Evolutionary conservation across 2,329 filamentous ascomycete species (phyloP).

Genomic region (Tolypocladium cylindrosporum): DNA sequence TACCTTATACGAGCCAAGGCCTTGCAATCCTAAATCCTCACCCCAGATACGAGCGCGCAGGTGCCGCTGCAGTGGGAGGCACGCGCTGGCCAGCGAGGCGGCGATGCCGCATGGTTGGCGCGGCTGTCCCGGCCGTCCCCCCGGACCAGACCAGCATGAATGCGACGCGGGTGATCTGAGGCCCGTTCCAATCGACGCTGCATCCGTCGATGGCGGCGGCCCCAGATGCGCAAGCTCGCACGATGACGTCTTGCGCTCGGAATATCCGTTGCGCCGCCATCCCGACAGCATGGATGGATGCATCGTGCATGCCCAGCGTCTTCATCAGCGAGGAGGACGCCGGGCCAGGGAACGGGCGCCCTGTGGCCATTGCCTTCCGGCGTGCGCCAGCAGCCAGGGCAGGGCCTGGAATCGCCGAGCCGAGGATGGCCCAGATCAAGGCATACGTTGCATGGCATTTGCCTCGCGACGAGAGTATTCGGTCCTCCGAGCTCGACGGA

Average conservation of each 20-base stretch:
- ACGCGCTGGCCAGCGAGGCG: neutral
- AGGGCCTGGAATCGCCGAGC: neutral
- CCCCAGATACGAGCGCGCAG: neutral
- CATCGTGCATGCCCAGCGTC: too few relatives aligned
- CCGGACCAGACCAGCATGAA: neutral
- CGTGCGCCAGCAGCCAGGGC: neutral
- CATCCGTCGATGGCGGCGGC: neutral
- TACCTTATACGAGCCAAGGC: neutral
- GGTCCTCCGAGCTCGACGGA: neutral
- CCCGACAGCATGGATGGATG: neutral
- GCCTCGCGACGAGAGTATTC: neutral
- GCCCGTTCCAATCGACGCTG: neutral
- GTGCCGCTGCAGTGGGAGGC: neutral
- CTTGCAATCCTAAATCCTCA: neutral
- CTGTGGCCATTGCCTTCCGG: neutral
- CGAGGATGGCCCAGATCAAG: neutral
- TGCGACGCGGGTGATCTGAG: neutral
- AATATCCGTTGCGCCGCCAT: neutral
- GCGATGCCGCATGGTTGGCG: neutral
- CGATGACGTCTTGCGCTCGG: neutral
- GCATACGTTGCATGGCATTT: neutral
- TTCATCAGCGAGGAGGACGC: too few relatives aligned
- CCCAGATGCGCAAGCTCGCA: neutral
- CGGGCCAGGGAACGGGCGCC: neutral
- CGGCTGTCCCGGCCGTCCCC: neutral